Evolutionary conservation across 1,284 basidiomycete species (phyloP), one percentile per base, ranked within the genome.

Genomic region (Boletus hoseneyae): DNA sequence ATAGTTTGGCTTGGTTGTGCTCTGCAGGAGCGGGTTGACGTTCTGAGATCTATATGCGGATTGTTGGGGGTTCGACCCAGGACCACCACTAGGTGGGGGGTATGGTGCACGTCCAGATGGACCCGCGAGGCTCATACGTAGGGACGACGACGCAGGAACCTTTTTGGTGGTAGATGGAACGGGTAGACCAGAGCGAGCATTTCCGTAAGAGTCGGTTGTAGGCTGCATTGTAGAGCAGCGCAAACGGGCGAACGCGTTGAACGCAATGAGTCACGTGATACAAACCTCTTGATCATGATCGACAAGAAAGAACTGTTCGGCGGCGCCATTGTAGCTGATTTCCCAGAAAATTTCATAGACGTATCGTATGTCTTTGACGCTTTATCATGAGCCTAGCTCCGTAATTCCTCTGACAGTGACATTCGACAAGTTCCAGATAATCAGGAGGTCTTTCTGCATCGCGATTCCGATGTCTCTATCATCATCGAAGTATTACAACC

Each of bases 371-470:
- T 74, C 27, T 15, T 47, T 52, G 36, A 55, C 35, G 16, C 42
- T 40, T 48, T 11, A 15, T 42, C 19, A 30, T 12, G 21, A 23
- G 11, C 32, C 29, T 32, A 34, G 19, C 41, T 40, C 35, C 9
- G 4, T 45, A 32, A 52, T 35, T 10, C 15, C 21, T 7, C 38
- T 38, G 18, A 36, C 67, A 97, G 95, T 53, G 79, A 87, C 56
- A 57, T 97, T 3, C 91, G 96, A 52, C 93, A 98, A 73, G 79
- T 99, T 11, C 96, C 97, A n/a, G 90, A 99, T 67, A 94, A 83
- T 12, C 96, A 99, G 70, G 97, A 99, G 67, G 95, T 98, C 39
- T 90, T 93, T 66, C 70, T 98, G 35, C 85, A 85, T 44, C 77
- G 80, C 3, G 69, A 82, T 84, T 82, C 53, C 73, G 87, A 50